phyloP scores from a whole-genome alignment of 2,329 filamentous ascomycete genomes.

The Lasiodiplodia theobromae region DNA sequence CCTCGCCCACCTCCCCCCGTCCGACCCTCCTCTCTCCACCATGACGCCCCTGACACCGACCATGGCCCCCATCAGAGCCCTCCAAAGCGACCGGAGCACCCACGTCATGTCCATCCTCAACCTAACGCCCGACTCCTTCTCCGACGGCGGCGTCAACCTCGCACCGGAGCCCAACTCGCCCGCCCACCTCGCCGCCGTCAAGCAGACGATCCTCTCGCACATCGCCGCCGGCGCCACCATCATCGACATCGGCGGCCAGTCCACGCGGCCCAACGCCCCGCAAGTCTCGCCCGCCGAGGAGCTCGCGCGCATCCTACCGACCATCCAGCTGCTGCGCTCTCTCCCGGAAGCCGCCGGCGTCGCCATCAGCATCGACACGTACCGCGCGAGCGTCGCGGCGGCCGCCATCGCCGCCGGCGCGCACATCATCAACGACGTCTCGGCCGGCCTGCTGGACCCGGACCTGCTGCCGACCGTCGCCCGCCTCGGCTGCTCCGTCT shows the following conservation, averaged over 20 bases:
- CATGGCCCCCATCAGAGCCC: conserved; percentile 39
- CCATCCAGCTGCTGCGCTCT: conserved; percentile 75
- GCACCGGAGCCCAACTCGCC: conserved; percentile 34
- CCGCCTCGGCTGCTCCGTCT: conserved; percentile 71
- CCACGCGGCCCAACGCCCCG: conserved; percentile 78
- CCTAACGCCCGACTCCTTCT: conserved; percentile 95
- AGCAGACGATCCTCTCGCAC: conserved; percentile 66
- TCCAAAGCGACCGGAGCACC: conserved; percentile 58
- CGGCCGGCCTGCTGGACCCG: conserved; percentile 78
- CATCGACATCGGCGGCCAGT: conserved; percentile 92
- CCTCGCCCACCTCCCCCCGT: conserved; percentile 46
- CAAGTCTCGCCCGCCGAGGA: conserved; percentile 79
- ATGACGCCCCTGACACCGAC: conserved; percentile 48
- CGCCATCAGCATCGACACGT: conserved; percentile 92
- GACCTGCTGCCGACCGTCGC: conserved; percentile 85
- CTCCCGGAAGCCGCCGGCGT: conserved; percentile 68
- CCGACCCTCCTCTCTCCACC: conserved; percentile 46
- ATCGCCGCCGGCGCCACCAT: conserved; percentile 78
- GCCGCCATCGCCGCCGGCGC: conserved; percentile 79
- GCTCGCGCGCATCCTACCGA: conserved; percentile 76
- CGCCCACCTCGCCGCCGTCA: conserved; percentile 57
- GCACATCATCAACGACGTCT: conserved; percentile 94
- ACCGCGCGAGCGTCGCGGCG: conserved; percentile 82
- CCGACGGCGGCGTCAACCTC: conserved; percentile 73
- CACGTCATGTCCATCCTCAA: conserved; percentile 95